Evolutionary conservation across 2,329 filamentous ascomycete genomes (phyloP), one percentile per base, ranked within the genome.

Genomic region (Xylaria sp.): DNA sequence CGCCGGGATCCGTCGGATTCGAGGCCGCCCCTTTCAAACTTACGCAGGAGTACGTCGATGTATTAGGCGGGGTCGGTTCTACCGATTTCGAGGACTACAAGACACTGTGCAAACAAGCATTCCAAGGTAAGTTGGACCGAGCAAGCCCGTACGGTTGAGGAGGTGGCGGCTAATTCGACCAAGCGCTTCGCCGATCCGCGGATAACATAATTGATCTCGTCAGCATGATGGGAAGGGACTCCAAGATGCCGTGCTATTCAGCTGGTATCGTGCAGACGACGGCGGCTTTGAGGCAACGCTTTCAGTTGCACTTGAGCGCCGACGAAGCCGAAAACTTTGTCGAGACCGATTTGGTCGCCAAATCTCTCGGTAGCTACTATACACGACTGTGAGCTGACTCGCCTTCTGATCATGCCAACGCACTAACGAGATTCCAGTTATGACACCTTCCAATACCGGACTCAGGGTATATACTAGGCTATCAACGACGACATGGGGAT

Each of bases 21-120:
- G 93, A 96, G 80, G 93, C 93, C 15, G 93, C 93, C 4, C 93
- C 93, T 0, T 96, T 96, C 81, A 96, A 96, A 82, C 83, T 96
- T 30, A 94, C 93, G 1, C 89, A 94, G 71, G 93, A 96, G 76
- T 96, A 96, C 76, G 90, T 96, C 45, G 93, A 96, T 73, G 91
- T 96, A 8, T 82, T 96, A 34, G 93, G 93, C 20, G 93, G 93
- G 1, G 79, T 92, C 6, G 88, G 87, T 4, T 91, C 90, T 1
- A 83, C 86, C 3, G 89, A 91, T 57, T 96, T 89, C 76, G 87
- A 91, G 46, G 88, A 91, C 68, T 96, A 93, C 80, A 94, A 94
- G 80, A 86, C 83, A 67, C 80, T 94, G 46, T 94, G 92, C 85
- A 95, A 95, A 78, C 89, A 92, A 77, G 91, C 93, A 43, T 96